phyloP scores from a whole-genome alignment of 2,329 filamentous ascomycete species.

The Aspergillus sp. region DNA sequence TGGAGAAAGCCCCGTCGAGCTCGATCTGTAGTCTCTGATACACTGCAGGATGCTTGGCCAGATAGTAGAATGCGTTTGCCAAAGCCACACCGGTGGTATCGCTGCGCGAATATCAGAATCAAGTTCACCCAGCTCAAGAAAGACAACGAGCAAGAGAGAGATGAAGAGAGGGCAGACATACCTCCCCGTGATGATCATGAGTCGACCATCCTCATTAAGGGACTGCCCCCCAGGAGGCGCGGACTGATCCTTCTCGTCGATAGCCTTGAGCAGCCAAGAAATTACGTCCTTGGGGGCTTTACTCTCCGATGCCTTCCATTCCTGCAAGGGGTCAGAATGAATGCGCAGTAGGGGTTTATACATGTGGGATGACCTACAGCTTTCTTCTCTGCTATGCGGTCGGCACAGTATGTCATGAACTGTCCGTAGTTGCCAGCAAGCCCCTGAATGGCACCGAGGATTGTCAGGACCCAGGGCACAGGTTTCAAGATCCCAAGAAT shows the following conservation, averaged over 20 bases:
- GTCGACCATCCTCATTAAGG: slow-evolving; percentile 15
- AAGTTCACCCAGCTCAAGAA: not conserved
- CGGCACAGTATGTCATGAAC: slow-evolving; percentile 1
- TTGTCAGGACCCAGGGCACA: slow-evolving; percentile 1
- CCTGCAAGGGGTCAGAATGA: not conserved
- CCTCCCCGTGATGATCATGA: slow-evolving; percentile 18
- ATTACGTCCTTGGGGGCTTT: slow-evolving; percentile 18
- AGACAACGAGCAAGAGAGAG: too few species aligned
- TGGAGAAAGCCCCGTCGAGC: slow-evolving; percentile 22
- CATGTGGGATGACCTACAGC: not conserved
- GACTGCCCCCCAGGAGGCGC: slow-evolving; percentile 13
- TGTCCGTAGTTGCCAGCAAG: not conserved
- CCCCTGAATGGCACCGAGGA: not conserved
- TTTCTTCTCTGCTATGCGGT: not conserved
- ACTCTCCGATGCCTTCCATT: not conserved
- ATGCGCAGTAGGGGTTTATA: not conserved
- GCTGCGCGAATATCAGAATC: not conserved
- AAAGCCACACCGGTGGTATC: slow-evolving; percentile 39
- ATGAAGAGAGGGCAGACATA: not conserved
- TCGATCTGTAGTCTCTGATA: slow-evolving; percentile 31
- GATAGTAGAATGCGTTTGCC: slow-evolving; percentile 32
- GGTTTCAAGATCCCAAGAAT: not conserved
- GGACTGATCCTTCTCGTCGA: slow-evolving; percentile 11
- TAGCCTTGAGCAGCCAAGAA: slow-evolving; percentile 20
- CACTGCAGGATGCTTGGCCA: slow-evolving; percentile 30